Evolutionary conservation across 176 grass and related monocot species (phyloP).

Genomic region (Oropetium thomaeum): DNA sequence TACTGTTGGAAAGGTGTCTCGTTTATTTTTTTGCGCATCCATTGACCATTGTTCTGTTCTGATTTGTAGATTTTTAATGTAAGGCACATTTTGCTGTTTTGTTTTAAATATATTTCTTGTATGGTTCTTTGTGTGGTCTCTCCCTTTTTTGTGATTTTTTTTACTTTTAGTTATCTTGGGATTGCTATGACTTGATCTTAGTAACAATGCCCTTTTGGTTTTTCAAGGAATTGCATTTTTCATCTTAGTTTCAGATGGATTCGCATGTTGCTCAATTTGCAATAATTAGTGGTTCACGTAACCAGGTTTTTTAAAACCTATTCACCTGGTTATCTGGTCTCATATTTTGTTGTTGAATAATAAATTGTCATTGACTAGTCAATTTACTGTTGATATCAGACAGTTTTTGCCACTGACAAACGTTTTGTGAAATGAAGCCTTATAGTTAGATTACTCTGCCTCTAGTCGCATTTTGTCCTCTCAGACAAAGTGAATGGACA

Average conservation of each 20-base stretch:
- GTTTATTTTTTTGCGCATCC: constrained; percentile 1
- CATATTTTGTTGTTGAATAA: background rate
- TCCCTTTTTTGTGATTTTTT: background rate
- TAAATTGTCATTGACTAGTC: background rate
- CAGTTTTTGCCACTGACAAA: background rate
- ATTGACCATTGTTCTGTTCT: background rate
- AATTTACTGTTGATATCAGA: background rate
- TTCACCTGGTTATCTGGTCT: background rate
- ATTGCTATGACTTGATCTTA: background rate
- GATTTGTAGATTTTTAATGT: constrained; percentile 12
- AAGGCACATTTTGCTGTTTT: background rate
- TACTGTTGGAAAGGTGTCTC: background rate
- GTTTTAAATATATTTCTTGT: background rate
- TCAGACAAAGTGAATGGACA: constrained; percentile 47
- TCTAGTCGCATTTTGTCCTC: constrained; percentile 42
- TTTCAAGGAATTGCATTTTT: background rate
- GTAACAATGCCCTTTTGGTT: background rate
- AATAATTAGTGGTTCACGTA: background rate
- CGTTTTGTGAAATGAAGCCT: constrained; percentile 12
- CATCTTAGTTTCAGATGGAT: background rate
- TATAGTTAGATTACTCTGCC: constrained; percentile 24
- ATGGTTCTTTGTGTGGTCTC: background rate
- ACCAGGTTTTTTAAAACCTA: background rate
- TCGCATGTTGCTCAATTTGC: constrained; percentile 3
- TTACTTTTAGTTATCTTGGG: background rate